A percentile compares a stretch with the other conserved stretches of the same genome.
These are phyloP conservation scores for Russula sp. DNA, from an alignment of 768 basidiomycete genomes.

Conservation along the genomic window DNA sequence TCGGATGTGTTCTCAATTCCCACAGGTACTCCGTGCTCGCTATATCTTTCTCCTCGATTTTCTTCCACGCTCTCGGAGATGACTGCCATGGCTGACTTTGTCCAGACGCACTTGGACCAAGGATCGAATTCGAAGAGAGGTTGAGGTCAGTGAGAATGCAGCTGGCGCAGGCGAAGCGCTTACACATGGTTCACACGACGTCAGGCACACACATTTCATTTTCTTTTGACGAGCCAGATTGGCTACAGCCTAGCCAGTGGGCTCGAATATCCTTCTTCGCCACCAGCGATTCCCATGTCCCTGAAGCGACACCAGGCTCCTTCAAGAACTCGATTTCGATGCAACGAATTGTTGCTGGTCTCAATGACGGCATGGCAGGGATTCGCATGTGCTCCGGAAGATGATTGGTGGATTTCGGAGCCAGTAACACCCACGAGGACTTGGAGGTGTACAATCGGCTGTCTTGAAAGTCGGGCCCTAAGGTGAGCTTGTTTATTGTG, in stretches of 20 bases:
- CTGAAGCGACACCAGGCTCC: conserved; percentile 51
- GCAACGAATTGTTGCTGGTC: conserved; percentile 40
- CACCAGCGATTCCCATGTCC: conserved; percentile 64
- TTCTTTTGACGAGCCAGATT: conserved; percentile 70
- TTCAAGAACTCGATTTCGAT: conserved; percentile 49
- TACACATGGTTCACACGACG: conserved; percentile 44
- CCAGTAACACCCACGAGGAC: conserved; percentile 10
- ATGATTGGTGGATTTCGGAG: conserved; percentile 44
- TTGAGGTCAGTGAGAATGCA: conserved; percentile 53
- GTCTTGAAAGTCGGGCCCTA: no score
- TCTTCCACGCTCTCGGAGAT: conserved; percentile 66
- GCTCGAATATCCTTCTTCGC: conserved; percentile 38
- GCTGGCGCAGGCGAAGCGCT: conserved; percentile 40
- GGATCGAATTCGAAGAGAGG: conserved; percentile 68
- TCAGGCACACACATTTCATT: conserved; percentile 40
- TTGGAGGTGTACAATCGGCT: no score
- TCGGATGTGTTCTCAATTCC: conserved; percentile 61
- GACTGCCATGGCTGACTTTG: conserved; percentile 77
- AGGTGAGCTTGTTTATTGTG: no score
- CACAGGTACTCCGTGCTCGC: conserved; percentile 53
- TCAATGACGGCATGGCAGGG: conserved; percentile 51
- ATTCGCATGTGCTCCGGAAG: conserved; percentile 49
- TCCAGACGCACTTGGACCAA: conserved; percentile 44
- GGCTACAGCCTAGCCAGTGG: conserved; percentile 60
- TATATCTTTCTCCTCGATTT: conserved; percentile 86